Conservation (phyloP, 179 eudicot species). For the Silene coronaria region DNA sequence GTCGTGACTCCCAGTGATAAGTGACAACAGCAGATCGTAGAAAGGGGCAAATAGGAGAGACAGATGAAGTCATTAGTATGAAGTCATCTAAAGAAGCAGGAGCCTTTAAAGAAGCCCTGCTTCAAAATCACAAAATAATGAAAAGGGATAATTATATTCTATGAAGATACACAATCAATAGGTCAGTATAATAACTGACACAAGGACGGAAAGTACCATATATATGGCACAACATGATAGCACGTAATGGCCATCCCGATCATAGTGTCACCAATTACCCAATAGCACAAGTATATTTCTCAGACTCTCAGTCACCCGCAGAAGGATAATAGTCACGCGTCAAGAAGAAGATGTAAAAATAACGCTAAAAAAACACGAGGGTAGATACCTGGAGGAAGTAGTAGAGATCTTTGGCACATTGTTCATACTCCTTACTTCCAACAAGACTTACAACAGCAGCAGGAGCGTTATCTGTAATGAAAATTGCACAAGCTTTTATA, state of each 20-base stretch:
- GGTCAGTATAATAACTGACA: too few relatives aligned
- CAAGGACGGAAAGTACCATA: too few relatives aligned
- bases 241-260: too few relatives aligned
- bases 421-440: constrained; percentile 93
- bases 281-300: constrained; percentile 1
- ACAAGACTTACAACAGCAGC: constrained; percentile 82
- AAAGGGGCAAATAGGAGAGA: background rate
- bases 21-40: too few relatives aligned
- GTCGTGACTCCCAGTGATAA: background rate
- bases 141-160: background rate
- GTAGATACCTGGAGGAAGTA: constrained; percentile 79
- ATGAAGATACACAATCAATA: background rate
- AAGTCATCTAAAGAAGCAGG: background rate
- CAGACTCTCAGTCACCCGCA: background rate
- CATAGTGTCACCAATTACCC: background rate
- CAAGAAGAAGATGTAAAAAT: background rate
- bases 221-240: too few relatives aligned
- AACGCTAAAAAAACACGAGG: background rate
- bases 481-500: constrained; percentile 1
- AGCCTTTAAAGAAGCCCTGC: background rate
- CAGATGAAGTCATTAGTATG: background rate
- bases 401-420: constrained; percentile 89
- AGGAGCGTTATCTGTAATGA: constrained; percentile 73
- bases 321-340: background rate
- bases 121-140: too few relatives aligned